These are phyloP conservation scores for Pestalotiopsis sp. DNA, from an alignment of 2,329 filamentous ascomycete genomes.

Conservation along the genomic window DNA sequence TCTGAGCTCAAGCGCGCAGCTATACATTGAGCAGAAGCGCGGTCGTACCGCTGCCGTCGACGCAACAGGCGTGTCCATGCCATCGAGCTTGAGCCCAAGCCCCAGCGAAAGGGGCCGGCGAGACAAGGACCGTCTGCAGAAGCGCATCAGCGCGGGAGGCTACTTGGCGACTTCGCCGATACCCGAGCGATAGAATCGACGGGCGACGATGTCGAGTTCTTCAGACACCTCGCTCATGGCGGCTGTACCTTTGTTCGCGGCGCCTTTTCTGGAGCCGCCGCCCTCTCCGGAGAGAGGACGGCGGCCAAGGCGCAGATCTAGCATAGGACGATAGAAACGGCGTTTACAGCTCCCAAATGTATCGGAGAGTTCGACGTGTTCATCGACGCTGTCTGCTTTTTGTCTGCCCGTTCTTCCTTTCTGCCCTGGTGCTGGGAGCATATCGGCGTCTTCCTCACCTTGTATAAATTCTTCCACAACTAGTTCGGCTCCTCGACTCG, in stretches of 20 bases:
- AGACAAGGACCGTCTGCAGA: slow-evolving; percentile 75
- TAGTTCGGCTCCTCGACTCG: slow-evolving; percentile 7
- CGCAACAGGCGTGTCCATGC: slow-evolving; percentile 52
- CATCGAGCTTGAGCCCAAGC: slow-evolving; percentile 43
- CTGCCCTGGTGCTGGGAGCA: not conserved
- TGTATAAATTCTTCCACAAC: slow-evolving; percentile 4
- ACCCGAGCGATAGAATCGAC: slow-evolving; percentile 50
- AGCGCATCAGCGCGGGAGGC: slow-evolving; percentile 78
- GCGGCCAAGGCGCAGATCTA: slow-evolving; percentile 24
- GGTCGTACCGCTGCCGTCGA: slow-evolving; percentile 48
- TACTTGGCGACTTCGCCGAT: slow-evolving; percentile 69
- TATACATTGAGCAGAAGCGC: slow-evolving; percentile 83
- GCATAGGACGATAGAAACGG: slow-evolving; percentile 36
- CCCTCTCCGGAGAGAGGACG: slow-evolving; percentile 20
- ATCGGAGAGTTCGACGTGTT: slow-evolving; percentile 28
- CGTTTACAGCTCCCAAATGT: slow-evolving; percentile 32
- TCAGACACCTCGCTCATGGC: slow-evolving; percentile 6
- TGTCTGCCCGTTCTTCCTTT: slow-evolving; percentile 20
- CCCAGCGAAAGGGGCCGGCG: slow-evolving; percentile 54
- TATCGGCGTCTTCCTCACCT: slow-evolving; percentile 1
- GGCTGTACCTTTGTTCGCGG: slow-evolving; percentile 17
- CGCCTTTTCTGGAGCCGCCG: slow-evolving; percentile 19
- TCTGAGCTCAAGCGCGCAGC: slow-evolving; percentile 76
- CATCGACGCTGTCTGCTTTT: slow-evolving; percentile 20
- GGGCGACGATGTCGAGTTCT: slow-evolving; percentile 31